Conservation (phyloP, 345 rosid species). For the Microthlaspi erraticum region DNA sequence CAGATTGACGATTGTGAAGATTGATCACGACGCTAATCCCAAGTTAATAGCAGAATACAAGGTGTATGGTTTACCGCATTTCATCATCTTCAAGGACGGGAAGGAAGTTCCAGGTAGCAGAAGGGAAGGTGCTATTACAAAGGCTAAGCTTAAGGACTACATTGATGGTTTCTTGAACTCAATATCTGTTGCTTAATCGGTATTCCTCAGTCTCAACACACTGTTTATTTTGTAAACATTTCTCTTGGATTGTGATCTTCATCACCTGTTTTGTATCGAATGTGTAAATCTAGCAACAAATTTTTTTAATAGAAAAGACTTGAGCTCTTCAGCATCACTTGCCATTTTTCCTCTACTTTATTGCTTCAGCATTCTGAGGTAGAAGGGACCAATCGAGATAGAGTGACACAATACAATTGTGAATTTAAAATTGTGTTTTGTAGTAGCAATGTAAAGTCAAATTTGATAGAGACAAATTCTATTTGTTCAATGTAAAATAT, state of each 20-base stretch:
- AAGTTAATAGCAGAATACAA: conserved; percentile 64
- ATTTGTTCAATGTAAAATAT: background rate
- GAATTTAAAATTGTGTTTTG: no score
- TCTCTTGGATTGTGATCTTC: conserved; percentile 12
- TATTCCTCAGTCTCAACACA: conserved; percentile 33
- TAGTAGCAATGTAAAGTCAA: no score
- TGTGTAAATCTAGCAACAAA: conserved; percentile 29
- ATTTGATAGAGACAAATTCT: conserved; percentile 18
- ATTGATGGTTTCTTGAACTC: conserved; percentile 63
- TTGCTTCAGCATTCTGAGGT: no score
- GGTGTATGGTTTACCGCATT: conserved; percentile 80
- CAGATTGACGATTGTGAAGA: conserved; percentile 71
- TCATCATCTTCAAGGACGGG: conserved; percentile 79
- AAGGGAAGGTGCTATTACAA: conserved; percentile 87
- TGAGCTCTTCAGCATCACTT: conserved; percentile 27
- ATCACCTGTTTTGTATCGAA: background rate
- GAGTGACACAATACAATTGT: no score
- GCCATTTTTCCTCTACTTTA: no score
- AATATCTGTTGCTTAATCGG: conserved; percentile 55
- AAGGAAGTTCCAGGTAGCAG: conserved; percentile 77
- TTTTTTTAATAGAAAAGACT: conserved; percentile 17
- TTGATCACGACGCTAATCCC: conserved; percentile 80
- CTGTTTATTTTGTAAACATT: conserved; percentile 15
- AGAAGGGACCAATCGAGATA: no score
- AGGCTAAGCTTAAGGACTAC: conserved; percentile 73